A percentile compares a stretch with the other conserved stretches of the same genome.
These are phyloP conservation scores for Aspergillus quadricinctus DNA, from an alignment of 2,329 filamentous ascomycete genomes.

Conservation along the genomic window DNA sequence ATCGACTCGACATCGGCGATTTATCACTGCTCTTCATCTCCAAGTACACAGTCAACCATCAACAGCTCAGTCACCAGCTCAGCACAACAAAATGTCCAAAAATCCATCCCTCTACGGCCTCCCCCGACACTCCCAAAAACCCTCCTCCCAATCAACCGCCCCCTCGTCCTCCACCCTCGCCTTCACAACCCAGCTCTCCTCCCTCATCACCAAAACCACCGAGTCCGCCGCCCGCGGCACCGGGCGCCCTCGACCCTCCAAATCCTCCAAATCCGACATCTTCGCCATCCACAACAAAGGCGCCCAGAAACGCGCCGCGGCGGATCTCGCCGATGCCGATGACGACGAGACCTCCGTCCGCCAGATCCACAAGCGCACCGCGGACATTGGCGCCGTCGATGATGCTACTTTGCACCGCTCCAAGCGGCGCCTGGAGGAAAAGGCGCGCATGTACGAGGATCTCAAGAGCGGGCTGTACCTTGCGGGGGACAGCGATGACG, in stretches of 20 bases:
- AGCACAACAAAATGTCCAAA: background rate
- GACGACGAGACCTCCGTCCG: slow-evolving; percentile 47
- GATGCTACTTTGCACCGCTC: slow-evolving; percentile 59
- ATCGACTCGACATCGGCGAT: background rate
- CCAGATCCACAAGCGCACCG: slow-evolving; percentile 57
- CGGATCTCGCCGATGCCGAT: slow-evolving; percentile 51
- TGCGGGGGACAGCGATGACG: slow-evolving; percentile 37
- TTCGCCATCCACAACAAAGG: slow-evolving; percentile 64
- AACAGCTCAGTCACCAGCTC: background rate
- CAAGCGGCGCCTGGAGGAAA: slow-evolving; percentile 80
- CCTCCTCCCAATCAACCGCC: slow-evolving; percentile 46
- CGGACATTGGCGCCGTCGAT: slow-evolving; percentile 60
- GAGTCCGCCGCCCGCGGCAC: slow-evolving; percentile 37
- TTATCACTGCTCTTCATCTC: background rate
- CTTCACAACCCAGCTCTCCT: slow-evolving; percentile 84
- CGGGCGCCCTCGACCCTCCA: slow-evolving; percentile 38
- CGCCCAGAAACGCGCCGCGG: slow-evolving; percentile 58
- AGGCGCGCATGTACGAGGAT: slow-evolving; percentile 79
- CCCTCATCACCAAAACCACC: slow-evolving; percentile 62
- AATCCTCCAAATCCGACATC: slow-evolving; percentile 59
- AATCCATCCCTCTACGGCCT: slow-evolving; percentile 65
- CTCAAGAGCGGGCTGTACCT: slow-evolving; percentile 87
- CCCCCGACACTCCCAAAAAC: slow-evolving; percentile 57
- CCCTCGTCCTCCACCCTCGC: slow-evolving; percentile 68
- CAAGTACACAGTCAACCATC: background rate